Evolutionary conservation across 139 green algal genomes (phyloP).

Genomic region (Pycnococcus provasolii): DNA sequence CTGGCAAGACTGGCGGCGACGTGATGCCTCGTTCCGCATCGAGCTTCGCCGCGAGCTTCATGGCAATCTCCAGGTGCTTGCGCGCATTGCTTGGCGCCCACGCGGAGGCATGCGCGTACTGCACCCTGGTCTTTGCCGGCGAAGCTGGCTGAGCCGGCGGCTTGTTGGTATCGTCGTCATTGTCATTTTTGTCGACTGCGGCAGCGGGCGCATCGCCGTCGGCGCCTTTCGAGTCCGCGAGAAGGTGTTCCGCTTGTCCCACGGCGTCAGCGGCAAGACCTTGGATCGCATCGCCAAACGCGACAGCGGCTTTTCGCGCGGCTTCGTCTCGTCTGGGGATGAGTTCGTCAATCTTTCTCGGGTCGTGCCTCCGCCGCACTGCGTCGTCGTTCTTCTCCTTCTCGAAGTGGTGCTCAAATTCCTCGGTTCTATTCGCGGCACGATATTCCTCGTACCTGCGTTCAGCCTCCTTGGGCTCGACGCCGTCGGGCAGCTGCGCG

Average conservation of each 20-base stretch:
- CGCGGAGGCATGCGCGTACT: no score
- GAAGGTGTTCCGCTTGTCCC: not conserved
- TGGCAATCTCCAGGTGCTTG: conserved; percentile 44
- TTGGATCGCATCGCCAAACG: not conserved
- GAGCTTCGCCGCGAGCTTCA: conserved; percentile 46
- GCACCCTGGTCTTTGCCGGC: no score
- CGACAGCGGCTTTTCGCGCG: no score
- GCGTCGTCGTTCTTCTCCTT: not conserved
- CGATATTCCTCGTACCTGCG: no score
- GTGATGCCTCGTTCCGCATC: conserved; percentile 64
- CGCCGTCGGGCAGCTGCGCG: no score
- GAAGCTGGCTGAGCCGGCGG: no score
- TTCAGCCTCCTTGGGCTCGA: no score
- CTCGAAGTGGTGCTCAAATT: not conserved
- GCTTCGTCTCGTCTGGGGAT: no score
- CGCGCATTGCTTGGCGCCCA: no score
- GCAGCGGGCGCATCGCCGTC: not conserved
- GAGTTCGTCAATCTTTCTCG: no score
- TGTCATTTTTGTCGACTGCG: not conserved
- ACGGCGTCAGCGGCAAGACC: not conserved
- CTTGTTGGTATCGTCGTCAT: not conserved
- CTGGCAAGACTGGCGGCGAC: not conserved
- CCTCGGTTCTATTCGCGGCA: not conserved
- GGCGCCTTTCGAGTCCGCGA: not conserved
- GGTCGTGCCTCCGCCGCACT: no score